phyloP scores from a whole-genome alignment of 139 green algal species.

The Nannochloris sp. region DNA sequence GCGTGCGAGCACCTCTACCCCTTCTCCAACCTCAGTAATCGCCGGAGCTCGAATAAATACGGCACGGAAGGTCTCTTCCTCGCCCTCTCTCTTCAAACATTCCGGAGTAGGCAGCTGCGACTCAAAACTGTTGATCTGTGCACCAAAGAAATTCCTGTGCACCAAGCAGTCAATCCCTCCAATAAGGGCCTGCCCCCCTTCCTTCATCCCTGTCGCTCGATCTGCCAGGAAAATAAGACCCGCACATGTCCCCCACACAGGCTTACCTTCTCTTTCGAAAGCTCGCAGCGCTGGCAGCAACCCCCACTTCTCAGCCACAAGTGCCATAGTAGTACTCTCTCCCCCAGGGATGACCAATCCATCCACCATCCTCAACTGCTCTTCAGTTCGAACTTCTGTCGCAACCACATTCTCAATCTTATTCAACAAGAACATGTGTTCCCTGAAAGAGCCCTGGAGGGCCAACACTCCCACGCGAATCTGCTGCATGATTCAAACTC shows the following conservation, averaged over 20 bases:
- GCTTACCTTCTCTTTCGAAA: constrained; percentile 40
- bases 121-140: constrained; percentile 94
- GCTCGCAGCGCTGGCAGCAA: constrained; percentile 65
- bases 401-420: constrained; percentile 50
- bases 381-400: constrained; percentile 75
- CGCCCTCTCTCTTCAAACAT: constrained; percentile 25
- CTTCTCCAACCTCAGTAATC: constrained; percentile 59
- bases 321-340: constrained; percentile 91
- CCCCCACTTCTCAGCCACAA: constrained; percentile 77
- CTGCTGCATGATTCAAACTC: background rate
- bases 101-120: constrained; percentile 56
- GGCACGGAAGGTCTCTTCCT: constrained; percentile 18
- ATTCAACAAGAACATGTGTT: constrained; percentile 71
- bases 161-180: constrained; percentile 88
- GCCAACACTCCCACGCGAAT: constrained; percentile 72
- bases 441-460: constrained; percentile 83
- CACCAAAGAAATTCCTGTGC: constrained; percentile 95
- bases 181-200: constrained; percentile 87
- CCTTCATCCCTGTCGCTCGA: constrained; percentile 70
- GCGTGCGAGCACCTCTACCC: constrained; percentile 76
- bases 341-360: constrained; percentile 89
- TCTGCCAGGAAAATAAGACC: constrained; percentile 97
- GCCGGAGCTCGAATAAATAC: constrained; percentile 86
- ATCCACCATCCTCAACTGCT: constrained; percentile 59
- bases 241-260: constrained; percentile 96